These are phyloP conservation scores for Lindgomyces ingoldianus DNA, from an alignment of 495 filamentous ascomycete species.

Conservation along the genomic window DNA sequence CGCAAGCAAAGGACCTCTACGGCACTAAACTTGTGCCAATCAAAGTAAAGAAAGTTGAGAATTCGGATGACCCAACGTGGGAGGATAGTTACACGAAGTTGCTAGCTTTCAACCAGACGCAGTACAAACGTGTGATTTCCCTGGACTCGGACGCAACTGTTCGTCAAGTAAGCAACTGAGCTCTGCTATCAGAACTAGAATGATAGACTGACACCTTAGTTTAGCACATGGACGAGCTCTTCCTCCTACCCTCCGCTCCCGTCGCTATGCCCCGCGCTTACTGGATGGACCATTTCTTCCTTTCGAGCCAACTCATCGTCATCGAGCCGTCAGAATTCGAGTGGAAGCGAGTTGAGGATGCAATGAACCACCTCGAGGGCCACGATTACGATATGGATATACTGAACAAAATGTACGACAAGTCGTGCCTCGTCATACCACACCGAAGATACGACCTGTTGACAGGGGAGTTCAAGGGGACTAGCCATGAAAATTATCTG, in stretches of 20 bases:
- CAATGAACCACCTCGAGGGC: slow-evolving; percentile 45
- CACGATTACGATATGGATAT: slow-evolving; percentile 63
- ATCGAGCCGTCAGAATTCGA: slow-evolving; percentile 57
- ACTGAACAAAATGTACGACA: slow-evolving; percentile 27
- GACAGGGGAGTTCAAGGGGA: slow-evolving; percentile 24
- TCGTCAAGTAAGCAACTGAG: neutral
- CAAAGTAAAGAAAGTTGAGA: slow-evolving; percentile 51
- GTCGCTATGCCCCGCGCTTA: slow-evolving; percentile 71
- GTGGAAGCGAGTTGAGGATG: slow-evolving; percentile 11
- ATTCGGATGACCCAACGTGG: slow-evolving; percentile 52
- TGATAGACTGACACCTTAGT: too few relatives aligned
- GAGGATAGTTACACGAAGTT: slow-evolving; percentile 68
- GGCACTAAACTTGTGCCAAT: slow-evolving; percentile 63
- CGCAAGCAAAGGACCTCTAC: slow-evolving; percentile 62
- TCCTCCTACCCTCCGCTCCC: slow-evolving; percentile 62
- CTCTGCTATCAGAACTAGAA: too few relatives aligned
- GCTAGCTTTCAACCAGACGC: slow-evolving; percentile 67
- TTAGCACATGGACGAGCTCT: slow-evolving; percentile 68
- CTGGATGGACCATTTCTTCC: slow-evolving; percentile 60
- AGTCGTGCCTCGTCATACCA: slow-evolving; percentile 19
- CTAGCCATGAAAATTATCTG: slow-evolving; percentile 22
- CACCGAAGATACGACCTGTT: slow-evolving; percentile 33
- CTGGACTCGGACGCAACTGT: slow-evolving; percentile 70
- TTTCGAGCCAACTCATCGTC: slow-evolving; percentile 66
- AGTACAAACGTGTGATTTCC: slow-evolving; percentile 66